Percentiles rank a stretch among this genome's conserved stretches.
Conservation (phyloP, 1,284 basidiomycete species). For the Microbotryum intermedium region DNA sequence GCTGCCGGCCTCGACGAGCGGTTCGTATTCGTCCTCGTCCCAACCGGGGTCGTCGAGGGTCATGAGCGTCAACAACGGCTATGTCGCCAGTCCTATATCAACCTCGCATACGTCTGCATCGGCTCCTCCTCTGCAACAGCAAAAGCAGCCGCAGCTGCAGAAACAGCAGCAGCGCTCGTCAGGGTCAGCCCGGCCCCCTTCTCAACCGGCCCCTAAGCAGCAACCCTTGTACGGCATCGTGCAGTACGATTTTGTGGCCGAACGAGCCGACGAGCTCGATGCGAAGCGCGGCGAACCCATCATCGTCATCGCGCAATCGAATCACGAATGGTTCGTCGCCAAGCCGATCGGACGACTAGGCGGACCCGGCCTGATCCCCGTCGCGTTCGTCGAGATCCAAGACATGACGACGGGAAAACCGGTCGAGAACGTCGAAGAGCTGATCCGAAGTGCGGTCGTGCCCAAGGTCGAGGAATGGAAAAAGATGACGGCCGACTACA, state of each 20-base stretch:
- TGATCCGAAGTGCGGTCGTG: slow-evolving; percentile 68
- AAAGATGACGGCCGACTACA: slow-evolving; percentile 85
- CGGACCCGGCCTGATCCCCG: slow-evolving; percentile 91
- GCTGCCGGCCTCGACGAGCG: too few relatives aligned
- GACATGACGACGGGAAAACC: slow-evolving; percentile 77
- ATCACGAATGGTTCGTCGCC: slow-evolving; percentile 54
- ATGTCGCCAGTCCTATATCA: neutral
- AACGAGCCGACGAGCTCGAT: slow-evolving; percentile 91
- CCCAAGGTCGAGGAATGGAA: slow-evolving; percentile 99
- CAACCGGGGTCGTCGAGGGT: neutral
- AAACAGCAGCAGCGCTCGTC: slow-evolving; percentile 1
- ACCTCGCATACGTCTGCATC: neutral
- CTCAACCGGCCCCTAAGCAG: slow-evolving; percentile 31
- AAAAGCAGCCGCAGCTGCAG: neutral
- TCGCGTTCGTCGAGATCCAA: slow-evolving; percentile 89
- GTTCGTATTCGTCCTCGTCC: too few relatives aligned
- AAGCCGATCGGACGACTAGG: slow-evolving; percentile 93
- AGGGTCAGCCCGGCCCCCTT: slow-evolving; percentile 25
- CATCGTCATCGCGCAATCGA: slow-evolving; percentile 69
- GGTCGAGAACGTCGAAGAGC: slow-evolving; percentile 57
- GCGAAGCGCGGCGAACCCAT: slow-evolving; percentile 89
- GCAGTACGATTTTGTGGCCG: slow-evolving; percentile 88
- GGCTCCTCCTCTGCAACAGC: neutral
- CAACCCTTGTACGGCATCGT: slow-evolving; percentile 71
- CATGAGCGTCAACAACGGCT: neutral